Percentiles rank a stretch among this genome's conserved stretches.
Evolutionary conservation across 495 filamentous ascomycete genomes (phyloP).

Genomic region (Parathielavia hyrcaniae): DNA sequence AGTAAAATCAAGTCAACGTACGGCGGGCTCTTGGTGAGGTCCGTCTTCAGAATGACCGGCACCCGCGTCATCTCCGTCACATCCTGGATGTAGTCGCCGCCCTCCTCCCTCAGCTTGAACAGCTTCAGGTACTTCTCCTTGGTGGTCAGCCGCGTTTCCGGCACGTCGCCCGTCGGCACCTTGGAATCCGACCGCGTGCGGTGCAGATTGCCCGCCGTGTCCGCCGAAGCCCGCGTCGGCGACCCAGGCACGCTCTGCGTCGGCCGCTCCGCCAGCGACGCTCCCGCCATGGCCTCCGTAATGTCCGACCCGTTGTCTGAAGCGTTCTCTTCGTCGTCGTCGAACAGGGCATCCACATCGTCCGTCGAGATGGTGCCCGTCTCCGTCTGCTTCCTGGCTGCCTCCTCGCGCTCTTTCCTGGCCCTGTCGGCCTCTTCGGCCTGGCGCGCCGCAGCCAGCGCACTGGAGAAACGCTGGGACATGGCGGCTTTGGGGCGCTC

Average conservation of each 20-base stretch:
- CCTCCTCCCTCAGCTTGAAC: constrained; percentile 86
- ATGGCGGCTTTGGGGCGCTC: constrained; percentile 79
- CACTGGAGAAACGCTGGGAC: constrained; percentile 61
- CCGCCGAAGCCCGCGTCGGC: constrained; percentile 69
- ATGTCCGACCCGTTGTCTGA: constrained; percentile 73
- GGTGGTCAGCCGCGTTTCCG: constrained; percentile 74
- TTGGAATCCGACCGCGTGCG: constrained; percentile 89
- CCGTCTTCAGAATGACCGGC: constrained; percentile 94
- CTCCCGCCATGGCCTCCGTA: constrained; percentile 76
- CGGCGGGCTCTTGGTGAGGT: constrained; percentile 97
- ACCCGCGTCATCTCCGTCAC: constrained; percentile 96
- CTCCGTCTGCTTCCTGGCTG: constrained; percentile 82
- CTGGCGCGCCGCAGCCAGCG: constrained; percentile 67
- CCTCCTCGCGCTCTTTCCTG: constrained; percentile 77
- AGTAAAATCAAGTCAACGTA: constrained; percentile 49
- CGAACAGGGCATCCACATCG: constrained; percentile 87
- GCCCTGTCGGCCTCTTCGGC: constrained; percentile 73
- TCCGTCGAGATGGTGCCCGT: constrained; percentile 85
- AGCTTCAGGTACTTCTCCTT: constrained; percentile 93
- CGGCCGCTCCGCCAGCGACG: constrained; percentile 76
- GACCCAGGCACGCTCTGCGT: constrained; percentile 96
- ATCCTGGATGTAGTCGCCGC: constrained; percentile 94
- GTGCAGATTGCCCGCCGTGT: constrained; percentile 63
- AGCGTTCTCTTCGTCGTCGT: constrained; percentile 59
- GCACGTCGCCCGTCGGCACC: constrained; percentile 64